These are phyloP conservation scores for Beta corolliflora DNA, from an alignment of 179 eudicot species.

Conservation along the genomic window DNA sequence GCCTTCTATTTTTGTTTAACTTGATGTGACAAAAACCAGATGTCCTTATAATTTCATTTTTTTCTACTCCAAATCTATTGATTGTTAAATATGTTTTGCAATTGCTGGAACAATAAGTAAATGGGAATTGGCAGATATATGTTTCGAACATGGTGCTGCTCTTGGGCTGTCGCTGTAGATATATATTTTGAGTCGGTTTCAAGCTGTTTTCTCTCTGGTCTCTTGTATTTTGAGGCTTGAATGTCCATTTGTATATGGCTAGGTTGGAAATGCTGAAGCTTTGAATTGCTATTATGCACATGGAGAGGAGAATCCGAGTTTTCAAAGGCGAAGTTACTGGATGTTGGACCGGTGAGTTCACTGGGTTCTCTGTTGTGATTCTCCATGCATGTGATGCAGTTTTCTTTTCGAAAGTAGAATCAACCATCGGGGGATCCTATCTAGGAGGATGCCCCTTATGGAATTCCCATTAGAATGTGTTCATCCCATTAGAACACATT, in stretches of 20 bases:
- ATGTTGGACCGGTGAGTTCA: constrained; percentile 86
- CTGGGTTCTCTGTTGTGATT: constrained; percentile 4
- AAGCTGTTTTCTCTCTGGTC: neutral
- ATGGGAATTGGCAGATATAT: neutral
- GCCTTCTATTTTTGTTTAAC: neutral
- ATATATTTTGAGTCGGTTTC: neutral
- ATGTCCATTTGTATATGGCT: constrained; percentile 22
- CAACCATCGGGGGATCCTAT: neutral
- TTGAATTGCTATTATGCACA: constrained; percentile 92
- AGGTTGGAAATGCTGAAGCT: constrained; percentile 93
- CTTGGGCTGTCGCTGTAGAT: neutral
- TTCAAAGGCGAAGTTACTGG: constrained; percentile 96
- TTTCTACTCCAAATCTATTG: neutral
- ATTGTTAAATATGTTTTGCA: neutral
- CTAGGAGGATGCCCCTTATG: neutral
- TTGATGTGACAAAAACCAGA: neutral
- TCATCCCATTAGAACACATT: no score
- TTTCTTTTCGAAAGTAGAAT: neutral
- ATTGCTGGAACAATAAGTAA: neutral
- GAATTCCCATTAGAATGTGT: no score
- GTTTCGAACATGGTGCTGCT: neutral
- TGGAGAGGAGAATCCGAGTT: constrained; percentile 74
- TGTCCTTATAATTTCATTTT: neutral
- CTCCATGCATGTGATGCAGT: neutral
- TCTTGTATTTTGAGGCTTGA: constrained; percentile 15